These are phyloP conservation scores for Apiospora koreana DNA, from an alignment of 2,329 filamentous ascomycete genomes.

Conservation along the genomic window DNA sequence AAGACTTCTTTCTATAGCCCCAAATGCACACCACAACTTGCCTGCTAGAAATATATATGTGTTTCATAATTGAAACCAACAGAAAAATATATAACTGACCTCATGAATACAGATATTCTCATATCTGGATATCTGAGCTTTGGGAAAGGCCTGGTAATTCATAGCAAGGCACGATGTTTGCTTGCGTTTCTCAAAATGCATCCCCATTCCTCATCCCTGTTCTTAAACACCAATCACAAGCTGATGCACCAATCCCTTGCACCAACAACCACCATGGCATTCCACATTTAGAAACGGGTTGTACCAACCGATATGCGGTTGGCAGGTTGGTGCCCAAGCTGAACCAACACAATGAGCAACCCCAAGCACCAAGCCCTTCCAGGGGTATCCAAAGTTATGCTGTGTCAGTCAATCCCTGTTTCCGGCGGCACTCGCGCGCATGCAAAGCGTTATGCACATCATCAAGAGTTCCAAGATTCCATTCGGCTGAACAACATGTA, in stretches of 20 bases:
- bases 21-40: background rate
- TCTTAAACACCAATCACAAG: background rate
- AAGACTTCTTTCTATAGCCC: background rate
- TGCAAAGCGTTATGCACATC: background rate
- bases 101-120: background rate
- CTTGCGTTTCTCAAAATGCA: no score
- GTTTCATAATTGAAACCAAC: background rate
- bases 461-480: background rate
- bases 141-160: no score
- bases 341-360: background rate
- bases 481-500: background rate
- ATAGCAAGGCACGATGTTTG: no score
- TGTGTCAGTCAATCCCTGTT: background rate
- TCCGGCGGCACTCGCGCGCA: background rate
- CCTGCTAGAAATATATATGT: background rate
- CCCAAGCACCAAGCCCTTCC: no score
- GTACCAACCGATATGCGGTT: conserved; percentile 2
- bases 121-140: background rate
- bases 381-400: no score
- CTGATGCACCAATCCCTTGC: background rate
- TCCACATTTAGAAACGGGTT: background rate
- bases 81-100: background rate
- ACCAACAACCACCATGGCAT: background rate
- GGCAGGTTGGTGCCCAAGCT: background rate
- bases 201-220: background rate